Conservation (phyloP, 1,139 yeast species). For the Lizanozyma gosingica region DNA sequence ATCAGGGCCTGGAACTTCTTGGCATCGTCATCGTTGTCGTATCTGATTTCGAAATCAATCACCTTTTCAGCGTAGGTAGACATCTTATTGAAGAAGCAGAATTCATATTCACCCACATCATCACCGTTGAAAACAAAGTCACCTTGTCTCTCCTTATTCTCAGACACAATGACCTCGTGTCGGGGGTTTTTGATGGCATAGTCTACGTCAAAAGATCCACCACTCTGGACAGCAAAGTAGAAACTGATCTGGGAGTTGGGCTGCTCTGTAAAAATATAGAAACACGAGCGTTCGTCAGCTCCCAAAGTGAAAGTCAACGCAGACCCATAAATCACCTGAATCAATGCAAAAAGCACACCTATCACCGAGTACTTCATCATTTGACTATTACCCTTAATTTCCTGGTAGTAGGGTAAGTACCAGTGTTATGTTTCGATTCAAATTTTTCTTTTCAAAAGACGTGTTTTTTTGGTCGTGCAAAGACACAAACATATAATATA, state of each 20-base stretch:
- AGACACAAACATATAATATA: too few relatives aligned
- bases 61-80: conserved; percentile 82
- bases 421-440: not conserved
- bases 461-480: not conserved
- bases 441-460: not conserved
- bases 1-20: conserved; percentile 48
- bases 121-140: conserved; percentile 73
- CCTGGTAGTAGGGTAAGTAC: too few relatives aligned
- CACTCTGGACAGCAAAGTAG: conserved; percentile 88
- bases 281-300: conserved; percentile 76
- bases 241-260: conserved; percentile 62
- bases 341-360: not conserved
- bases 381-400: too few relatives aligned
- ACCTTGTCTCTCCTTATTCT: conserved; percentile 71
- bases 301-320: conserved; percentile 71
- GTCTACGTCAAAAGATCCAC: conserved; percentile 82
- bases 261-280: conserved; percentile 62
- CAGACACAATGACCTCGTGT: conserved; percentile 47
- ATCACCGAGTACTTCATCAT: not conserved
- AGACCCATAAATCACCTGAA: conserved; percentile 23
- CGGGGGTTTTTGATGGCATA: conserved; percentile 66
- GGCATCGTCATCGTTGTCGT: conserved; percentile 37
- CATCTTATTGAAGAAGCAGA: conserved; percentile 85
- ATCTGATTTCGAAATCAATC: conserved; percentile 76
- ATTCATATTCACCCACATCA: conserved; percentile 74